Evolutionary conservation across 2,329 filamentous ascomycete genomes (phyloP).

Genomic region (Colletotrichum melonis): DNA sequence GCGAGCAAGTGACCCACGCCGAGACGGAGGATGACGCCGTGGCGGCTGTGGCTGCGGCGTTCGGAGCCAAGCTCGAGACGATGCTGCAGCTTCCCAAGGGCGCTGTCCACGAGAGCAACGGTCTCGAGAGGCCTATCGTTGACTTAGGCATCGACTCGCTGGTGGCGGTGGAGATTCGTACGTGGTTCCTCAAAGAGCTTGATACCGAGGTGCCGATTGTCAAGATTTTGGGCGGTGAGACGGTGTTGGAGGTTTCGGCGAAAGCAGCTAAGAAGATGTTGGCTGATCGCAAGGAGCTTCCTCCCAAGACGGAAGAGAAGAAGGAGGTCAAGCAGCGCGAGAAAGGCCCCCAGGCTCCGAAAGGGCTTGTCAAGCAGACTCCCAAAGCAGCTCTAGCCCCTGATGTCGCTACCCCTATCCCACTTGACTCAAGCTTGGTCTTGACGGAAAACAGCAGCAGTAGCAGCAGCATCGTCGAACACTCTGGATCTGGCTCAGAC

Average conservation of each 20-base stretch:
- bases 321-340: background rate
- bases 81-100: conserved; percentile 31
- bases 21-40: no score
- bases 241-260: background rate
- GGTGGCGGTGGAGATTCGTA: conserved; percentile 51
- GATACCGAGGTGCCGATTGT: conserved; percentile 58
- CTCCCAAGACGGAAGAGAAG: background rate
- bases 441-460: no score
- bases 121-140: conserved; percentile 17
- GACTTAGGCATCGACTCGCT: conserved; percentile 46
- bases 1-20: no score
- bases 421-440: no score
- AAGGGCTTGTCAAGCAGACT: no score
- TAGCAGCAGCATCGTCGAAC: no score
- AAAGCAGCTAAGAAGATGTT: background rate
- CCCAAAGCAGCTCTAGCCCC: no score
- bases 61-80: conserved; percentile 28
- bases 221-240: conserved; percentile 42
- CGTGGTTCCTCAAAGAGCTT: conserved; percentile 61
- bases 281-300: background rate
- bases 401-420: no score
- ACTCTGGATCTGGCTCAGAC: no score
- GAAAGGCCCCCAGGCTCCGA: no score
- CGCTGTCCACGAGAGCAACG: conserved; percentile 27
- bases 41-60: background rate